Evolutionary conservation across 2,329 filamentous ascomycete genomes (phyloP), one percentile per base, ranked within the genome.

Genomic region (Lasiodiplodia citricola): DNA sequence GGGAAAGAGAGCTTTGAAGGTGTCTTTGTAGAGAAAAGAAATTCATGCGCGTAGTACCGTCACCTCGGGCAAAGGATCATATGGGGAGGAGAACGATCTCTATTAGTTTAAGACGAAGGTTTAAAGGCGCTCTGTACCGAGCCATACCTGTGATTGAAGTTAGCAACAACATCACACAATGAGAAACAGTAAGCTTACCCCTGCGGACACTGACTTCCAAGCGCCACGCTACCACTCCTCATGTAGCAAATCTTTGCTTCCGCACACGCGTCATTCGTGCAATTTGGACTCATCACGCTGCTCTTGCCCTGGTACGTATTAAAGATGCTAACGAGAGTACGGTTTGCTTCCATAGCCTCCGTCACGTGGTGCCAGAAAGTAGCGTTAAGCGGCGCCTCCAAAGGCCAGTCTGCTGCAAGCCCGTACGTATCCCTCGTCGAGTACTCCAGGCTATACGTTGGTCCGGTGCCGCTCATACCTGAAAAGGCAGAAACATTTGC

Each of bases 301-400:
- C 75, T 80, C 76, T 87, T 87, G 0, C 86, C 86, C 73, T 87
- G 83, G 47, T 82, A 83, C 0, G 78, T 82, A 71, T 87, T 88
- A 68, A 86, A 84, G 50, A 78, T 73, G 44, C 75, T 80, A 7
- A 86, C 85, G n/a, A 89, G 78, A 2, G 73, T 80, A 3, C 78
- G 75, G 66, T 88, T 82, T 35, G 72, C 75, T 73, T 86, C 85
- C 86, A 88, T 88, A 1, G 83, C 85, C 71, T 87, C 86, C 0
- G 86, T 88, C 4, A 88, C 84, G 14, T 75, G 76, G 69, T 88
- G 86, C 87, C 87, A 88, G 74, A 88, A 89, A 0, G 85, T 88
- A 0, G 85, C 86, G 70, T 88, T 88, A 47, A 88, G 75, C 3
- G 87, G 87, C 0, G 83, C 85, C 55, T 80, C 73, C 1, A 69